Conservation (phyloP, 2,329 filamentous ascomycete genomes). For the Diaporthe vexans region DNA sequence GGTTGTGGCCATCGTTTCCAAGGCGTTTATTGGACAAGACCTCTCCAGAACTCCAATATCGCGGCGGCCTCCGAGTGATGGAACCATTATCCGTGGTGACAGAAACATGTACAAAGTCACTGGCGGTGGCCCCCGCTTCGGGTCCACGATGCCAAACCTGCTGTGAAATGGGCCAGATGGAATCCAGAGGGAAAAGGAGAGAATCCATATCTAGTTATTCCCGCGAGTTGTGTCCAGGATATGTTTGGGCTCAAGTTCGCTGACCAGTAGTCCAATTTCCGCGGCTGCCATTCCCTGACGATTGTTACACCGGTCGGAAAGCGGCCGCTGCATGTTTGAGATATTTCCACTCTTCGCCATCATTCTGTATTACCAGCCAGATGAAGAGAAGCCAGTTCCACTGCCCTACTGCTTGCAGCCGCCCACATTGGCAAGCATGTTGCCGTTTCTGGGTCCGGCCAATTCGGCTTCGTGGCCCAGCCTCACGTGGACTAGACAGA, state of each 20-base stretch:
- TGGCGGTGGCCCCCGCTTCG: neutral
- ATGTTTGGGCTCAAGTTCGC: neutral
- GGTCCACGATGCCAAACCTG: neutral
- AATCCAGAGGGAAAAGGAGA: neutral
- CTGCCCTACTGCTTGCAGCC: neutral
- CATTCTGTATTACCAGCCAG: neutral
- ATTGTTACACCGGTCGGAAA: slow-evolving; percentile 7
- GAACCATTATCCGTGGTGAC: neutral
- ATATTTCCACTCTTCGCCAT: slow-evolving; percentile 4
- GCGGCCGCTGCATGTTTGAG: slow-evolving; percentile 19
- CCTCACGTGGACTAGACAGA: neutral
- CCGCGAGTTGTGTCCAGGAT: neutral
- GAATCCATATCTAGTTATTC: neutral
- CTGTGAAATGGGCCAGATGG: neutral
- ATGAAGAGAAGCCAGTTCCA: neutral
- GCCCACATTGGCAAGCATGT: slow-evolving; percentile 7
- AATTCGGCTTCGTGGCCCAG: neutral
- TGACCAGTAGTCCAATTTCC: neutral
- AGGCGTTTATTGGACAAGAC: neutral
- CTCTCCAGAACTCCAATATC: neutral
- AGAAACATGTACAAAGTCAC: neutral
- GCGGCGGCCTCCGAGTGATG: slow-evolving; percentile 12
- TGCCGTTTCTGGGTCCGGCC: neutral
- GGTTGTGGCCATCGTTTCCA: neutral
- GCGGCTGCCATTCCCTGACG: neutral